Conservation (phyloP, 208 protist species). For the Acanthamoeba culbertsoni region DNA sequence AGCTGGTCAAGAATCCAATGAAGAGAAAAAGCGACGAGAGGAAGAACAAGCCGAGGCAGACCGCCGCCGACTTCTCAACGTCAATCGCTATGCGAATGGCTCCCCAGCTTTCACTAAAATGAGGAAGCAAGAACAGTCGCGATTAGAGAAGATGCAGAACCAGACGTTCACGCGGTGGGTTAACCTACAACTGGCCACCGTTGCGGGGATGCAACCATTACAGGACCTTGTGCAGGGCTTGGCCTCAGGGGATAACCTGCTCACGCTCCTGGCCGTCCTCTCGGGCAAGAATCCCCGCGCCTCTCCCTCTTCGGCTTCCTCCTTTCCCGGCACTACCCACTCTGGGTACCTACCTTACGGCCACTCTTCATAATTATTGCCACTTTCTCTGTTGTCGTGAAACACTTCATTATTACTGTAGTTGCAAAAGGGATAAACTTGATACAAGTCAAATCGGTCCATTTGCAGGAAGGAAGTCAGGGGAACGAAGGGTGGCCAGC, state of each 20-base stretch:
- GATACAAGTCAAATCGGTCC: background rate
- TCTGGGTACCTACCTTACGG: no score
- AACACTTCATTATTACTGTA: no score
- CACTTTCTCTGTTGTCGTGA: no score
- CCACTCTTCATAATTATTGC: no score
- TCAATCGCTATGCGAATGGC: background rate
- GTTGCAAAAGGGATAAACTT: no score
- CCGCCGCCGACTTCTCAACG: background rate
- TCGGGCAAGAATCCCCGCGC: background rate
- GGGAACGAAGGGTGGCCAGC: background rate
- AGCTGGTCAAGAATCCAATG: background rate
- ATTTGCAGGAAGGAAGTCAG: background rate
- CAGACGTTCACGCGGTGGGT: constrained; percentile 36
- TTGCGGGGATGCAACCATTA: background rate
- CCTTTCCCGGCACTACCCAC: no score
- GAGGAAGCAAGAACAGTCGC: constrained; percentile 27
- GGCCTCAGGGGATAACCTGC: constrained; percentile 14
- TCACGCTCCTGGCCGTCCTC: background rate
- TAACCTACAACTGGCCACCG: background rate
- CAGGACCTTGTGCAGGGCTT: constrained; percentile 24
- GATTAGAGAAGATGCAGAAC: constrained; percentile 48
- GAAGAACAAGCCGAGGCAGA: background rate
- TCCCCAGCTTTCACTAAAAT: background rate
- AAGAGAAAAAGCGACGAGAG: background rate
- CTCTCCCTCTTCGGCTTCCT: background rate